Conservation (phyloP, 2,329 filamentous ascomycete genomes). For the Fusarium compactum region DNA sequence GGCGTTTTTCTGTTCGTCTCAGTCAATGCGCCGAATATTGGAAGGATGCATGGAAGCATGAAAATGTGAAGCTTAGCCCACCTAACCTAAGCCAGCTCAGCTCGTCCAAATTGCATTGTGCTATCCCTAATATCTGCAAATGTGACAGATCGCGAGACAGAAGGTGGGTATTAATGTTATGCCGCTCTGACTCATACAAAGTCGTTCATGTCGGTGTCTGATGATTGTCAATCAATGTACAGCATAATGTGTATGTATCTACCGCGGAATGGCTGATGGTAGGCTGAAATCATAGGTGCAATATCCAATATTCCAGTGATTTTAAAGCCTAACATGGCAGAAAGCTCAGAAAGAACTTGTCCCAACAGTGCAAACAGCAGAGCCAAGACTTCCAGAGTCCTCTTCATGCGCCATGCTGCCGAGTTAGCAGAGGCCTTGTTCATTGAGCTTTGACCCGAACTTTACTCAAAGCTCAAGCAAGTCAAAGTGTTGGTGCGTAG, state of each 20-base stretch:
- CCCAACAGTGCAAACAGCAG: neutral
- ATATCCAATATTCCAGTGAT: neutral
- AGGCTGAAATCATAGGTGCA: slow-evolving; percentile 9
- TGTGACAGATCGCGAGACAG: slow-evolving; percentile 25
- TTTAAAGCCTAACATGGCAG: neutral
- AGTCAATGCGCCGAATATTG: slow-evolving; percentile 30
- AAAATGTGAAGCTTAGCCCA: slow-evolving; percentile 7
- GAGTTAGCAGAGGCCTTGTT: neutral
- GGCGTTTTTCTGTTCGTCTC: slow-evolving; percentile 6
- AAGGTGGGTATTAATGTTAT: neutral
- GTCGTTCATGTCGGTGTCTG: slow-evolving; percentile 4
- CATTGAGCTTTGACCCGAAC: neutral
- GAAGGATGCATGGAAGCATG: slow-evolving; percentile 39
- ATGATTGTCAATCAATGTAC: slow-evolving; percentile 6
- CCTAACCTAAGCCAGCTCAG: slow-evolving; percentile 12
- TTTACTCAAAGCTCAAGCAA: neutral
- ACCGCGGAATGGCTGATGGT: neutral
- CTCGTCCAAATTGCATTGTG: neutral
- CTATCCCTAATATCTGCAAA: slow-evolving; percentile 32
- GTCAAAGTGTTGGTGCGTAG: neutral
- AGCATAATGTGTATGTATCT: neutral
- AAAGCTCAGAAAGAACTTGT: neutral
- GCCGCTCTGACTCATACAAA: neutral
- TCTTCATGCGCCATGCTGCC: neutral
- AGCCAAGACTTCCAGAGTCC: neutral